Conservation (phyloP, 441 rosid genomes). For the Isatis lusitanica region DNA sequence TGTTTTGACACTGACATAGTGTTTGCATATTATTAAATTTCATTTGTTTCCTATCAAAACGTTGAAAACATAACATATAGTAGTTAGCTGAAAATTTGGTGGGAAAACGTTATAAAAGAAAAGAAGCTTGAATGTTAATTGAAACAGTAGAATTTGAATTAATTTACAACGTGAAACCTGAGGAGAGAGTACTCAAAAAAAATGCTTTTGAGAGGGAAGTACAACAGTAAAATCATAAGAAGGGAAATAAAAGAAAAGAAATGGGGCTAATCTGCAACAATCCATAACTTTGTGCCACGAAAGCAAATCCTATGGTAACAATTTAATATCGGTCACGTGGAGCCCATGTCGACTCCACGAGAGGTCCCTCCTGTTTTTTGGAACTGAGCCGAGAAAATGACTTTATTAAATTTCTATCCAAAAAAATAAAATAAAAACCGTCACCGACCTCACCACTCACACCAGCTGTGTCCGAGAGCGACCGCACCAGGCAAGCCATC, state of each 20-base stretch:
- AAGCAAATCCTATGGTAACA: not conserved
- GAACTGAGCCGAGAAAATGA: constrained; percentile 22
- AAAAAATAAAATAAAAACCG: constrained; percentile 22
- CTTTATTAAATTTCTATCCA: not conserved
- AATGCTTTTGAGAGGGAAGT: not conserved
- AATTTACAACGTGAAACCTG: not conserved
- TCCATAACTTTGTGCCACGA: not conserved
- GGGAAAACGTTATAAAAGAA: not conserved
- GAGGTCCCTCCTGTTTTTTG: constrained; percentile 20
- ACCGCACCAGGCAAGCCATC: constrained; percentile 40
- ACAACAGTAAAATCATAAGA: not conserved
- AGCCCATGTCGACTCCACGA: constrained; percentile 25
- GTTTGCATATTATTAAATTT: not conserved
- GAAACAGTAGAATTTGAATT: not conserved
- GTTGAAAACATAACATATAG: not conserved
- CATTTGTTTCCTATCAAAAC: not conserved
- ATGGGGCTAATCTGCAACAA: not conserved
- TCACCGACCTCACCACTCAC: constrained; percentile 46
- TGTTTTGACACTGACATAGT: not conserved
- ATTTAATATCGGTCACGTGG: constrained; percentile 16
- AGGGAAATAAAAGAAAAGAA: not conserved
- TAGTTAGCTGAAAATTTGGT: not conserved
- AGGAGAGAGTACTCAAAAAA: not conserved
- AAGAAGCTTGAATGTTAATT: not conserved
- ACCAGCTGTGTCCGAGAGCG: constrained; percentile 56